Base-by-base conservation (phyloP, 2,329 filamentous ascomycete genomes). In the Phialemoniopsis sp. region DNA sequence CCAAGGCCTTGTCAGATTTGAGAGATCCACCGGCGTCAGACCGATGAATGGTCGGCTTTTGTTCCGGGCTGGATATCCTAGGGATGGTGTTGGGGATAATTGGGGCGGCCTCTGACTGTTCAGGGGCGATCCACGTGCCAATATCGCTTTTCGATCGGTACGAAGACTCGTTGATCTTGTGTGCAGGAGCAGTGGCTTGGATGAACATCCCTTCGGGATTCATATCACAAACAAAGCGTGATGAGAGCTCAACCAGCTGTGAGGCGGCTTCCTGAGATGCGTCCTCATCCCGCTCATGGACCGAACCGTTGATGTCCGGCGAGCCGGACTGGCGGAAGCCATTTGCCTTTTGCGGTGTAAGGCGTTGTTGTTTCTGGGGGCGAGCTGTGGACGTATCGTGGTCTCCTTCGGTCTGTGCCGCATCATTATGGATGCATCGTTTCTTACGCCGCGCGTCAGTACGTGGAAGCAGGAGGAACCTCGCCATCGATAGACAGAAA, bases 141-240 rank as follows among this genome's bases (percentile, higher is more conserved):
- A 79, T 65, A 31, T 76, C 74, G 35, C 72, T 72, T 26, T 70
- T 70, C 33, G 48, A 46, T 7, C 46, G 46, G 35, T 71, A 64
- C 0, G 72, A 68, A 10, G 55, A 55, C 13, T 59, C 59, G 19
- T 47, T 48, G 17, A 58, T 60, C 17, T 49, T 53, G 13, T 59
- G 55, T 34, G 56, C 55, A 17, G 64, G 59, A 39, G 60, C 64
- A 3, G 72, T 73, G 2, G 72, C 75, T 46, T 78, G 73, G 47
- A 77, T 64, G 40, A 82, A 76, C 53, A 80, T 73, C 42, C 72
- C 72, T 52, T 80, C 77, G 3, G 77, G 78, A 46, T 78, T 81
- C 19, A 79, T 50, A 48, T 80, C 76, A 14, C 76, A 75, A 29
- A 80, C 70, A 39, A 79, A 80, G 7, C 76, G 70, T 2, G 64